Conservation (phyloP, 139 green algal species). For the Chlamydomonas schloesseri region DNA sequence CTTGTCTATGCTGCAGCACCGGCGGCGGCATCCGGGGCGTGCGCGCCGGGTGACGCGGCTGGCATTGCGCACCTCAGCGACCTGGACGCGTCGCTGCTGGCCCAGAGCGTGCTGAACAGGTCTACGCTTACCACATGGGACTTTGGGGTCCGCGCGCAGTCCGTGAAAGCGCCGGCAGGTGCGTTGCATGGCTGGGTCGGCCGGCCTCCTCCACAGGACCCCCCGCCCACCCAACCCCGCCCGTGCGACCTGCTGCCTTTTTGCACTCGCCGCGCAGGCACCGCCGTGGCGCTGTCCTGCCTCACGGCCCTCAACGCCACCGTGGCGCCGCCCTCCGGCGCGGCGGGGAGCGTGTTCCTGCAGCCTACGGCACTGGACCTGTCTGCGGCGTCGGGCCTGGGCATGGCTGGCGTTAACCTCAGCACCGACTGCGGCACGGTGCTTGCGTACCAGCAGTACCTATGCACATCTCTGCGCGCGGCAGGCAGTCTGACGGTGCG, state of each 20-base stretch:
- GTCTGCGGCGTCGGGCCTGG: background rate
- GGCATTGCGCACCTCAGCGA: background rate
- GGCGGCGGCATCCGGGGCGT: too few relatives aligned
- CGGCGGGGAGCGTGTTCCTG: background rate
- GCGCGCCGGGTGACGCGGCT: background rate
- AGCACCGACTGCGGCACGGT: constrained; percentile 24
- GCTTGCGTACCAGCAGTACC: constrained; percentile 6
- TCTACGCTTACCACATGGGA: background rate
- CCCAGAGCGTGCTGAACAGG: background rate
- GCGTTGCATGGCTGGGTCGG: too few relatives aligned
- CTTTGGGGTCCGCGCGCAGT: background rate
- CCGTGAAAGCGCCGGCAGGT: background rate
- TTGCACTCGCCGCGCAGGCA: background rate
- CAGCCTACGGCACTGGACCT: background rate
- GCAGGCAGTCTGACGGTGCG: constrained; percentile 24
- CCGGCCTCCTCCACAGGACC: background rate
- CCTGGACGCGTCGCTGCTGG: background rate
- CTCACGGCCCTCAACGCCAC: background rate
- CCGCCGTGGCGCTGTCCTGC: constrained; percentile 5
- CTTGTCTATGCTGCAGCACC: too few relatives aligned
- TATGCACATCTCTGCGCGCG: background rate
- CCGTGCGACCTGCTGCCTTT: background rate
- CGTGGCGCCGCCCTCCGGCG: background rate
- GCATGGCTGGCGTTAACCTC: background rate
- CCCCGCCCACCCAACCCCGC: too few relatives aligned